phyloP scores from a whole-genome alignment of 192 early-diverging fungal species.

The Backusella circina region DNA sequence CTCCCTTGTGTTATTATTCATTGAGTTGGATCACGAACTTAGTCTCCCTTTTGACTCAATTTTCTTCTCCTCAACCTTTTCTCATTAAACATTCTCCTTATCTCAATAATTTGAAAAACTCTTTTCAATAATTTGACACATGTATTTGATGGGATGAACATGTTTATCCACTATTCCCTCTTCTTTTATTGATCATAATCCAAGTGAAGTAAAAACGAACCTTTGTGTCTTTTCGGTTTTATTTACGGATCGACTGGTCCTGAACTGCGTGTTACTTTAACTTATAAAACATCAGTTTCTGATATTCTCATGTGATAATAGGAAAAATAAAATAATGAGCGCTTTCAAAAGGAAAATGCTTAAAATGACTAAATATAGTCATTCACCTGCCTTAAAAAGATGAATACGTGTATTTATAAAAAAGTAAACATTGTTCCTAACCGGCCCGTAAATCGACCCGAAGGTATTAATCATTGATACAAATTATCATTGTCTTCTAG shows the following conservation, averaged over 20 bases:
- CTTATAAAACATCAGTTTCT: neutral
- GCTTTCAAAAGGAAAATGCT: neutral
- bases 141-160: neutral
- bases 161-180: neutral
- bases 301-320: neutral
- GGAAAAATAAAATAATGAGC: neutral
- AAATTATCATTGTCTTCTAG: neutral
- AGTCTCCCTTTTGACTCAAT: too few species aligned
- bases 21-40: too few species aligned
- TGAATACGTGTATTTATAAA: neutral
- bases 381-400: neutral
- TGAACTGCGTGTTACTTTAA: neutral
- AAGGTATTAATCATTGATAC: neutral
- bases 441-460: neutral
- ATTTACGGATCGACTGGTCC: neutral
- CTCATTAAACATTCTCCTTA: too few species aligned
- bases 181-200: neutral
- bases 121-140: too few species aligned
- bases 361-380: neutral
- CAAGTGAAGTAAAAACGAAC: too few species aligned
- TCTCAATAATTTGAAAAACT: too few species aligned
- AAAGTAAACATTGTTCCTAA: neutral
- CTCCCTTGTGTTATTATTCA: too few species aligned
- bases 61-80: too few species aligned
- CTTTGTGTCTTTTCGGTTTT: neutral